These are phyloP conservation scores for Isatis tinctoria DNA, from an alignment of 345 rosid species.

Conservation along the genomic window DNA sequence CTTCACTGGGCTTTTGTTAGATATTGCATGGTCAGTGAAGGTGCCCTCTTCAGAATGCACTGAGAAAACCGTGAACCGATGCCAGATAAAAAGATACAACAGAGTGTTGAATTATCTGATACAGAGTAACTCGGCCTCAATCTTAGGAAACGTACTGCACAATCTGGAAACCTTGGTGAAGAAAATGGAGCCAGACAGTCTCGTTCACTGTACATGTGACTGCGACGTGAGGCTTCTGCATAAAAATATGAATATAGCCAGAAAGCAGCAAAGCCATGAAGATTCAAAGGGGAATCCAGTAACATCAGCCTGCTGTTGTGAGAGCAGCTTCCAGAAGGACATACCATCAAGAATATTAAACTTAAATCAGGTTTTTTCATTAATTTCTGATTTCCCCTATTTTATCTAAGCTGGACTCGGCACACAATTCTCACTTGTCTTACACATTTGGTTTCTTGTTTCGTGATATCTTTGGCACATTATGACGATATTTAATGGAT, in stretches of 20 bases:
- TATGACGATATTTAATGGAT: neutral
- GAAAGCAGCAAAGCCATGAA: constrained; percentile 32
- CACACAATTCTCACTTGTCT: constrained; percentile 9
- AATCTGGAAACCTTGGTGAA: constrained; percentile 48
- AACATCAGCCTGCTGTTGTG: constrained; percentile 27
- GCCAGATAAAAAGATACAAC: constrained; percentile 64
- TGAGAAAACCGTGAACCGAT: constrained; percentile 37
- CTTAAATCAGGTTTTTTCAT: constrained; percentile 46
- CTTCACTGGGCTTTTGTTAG: constrained; percentile 63
- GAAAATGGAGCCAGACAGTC: constrained; percentile 32
- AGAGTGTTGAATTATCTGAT: constrained; percentile 55
- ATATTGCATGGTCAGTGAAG: constrained; percentile 84
- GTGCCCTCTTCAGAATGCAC: constrained; percentile 53
- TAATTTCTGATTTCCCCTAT: constrained; percentile 4
- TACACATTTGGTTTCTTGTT: constrained; percentile 1
- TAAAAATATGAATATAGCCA: constrained; percentile 44
- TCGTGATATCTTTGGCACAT: neutral
- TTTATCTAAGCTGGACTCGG: neutral
- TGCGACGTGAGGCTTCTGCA: constrained; percentile 42
- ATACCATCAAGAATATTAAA: constrained; percentile 33
- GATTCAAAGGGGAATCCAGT: constrained; percentile 20
- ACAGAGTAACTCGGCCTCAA: constrained; percentile 43
- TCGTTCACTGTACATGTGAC: constrained; percentile 30
- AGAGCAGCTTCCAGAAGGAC: constrained; percentile 33
- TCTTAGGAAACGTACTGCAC: constrained; percentile 51